Conservation (phyloP, 768 basidiomycete genomes). For the Leccinum variicolor region DNA sequence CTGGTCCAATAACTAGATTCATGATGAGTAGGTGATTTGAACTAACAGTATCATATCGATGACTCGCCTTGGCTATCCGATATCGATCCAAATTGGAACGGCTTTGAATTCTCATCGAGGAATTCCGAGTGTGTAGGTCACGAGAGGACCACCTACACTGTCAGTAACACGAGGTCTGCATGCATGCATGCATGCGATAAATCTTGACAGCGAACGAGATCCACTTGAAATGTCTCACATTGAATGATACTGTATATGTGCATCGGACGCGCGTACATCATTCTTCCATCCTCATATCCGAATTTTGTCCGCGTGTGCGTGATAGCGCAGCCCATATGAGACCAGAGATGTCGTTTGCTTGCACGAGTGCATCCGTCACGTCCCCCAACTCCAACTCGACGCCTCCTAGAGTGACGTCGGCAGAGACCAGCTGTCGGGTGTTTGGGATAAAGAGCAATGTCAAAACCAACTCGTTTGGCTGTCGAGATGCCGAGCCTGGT, state of each 20-base stretch:
- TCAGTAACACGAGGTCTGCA: not conserved
- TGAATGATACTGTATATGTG: not conserved
- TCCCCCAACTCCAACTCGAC: constrained; percentile 55
- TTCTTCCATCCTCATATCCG: not conserved
- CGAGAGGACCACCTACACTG: not conserved
- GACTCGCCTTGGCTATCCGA: not conserved
- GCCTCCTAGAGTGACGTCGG: constrained; percentile 51
- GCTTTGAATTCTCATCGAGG: not conserved
- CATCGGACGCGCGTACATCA: not conserved
- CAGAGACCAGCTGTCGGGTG: constrained; percentile 61
- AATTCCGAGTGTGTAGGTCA: not conserved
- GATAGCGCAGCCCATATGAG: constrained; percentile 60
- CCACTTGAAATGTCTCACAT: not conserved
- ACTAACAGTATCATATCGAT: not conserved
- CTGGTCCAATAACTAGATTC: too few species aligned
- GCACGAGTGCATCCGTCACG: constrained; percentile 57
- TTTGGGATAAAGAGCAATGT: constrained; percentile 68
- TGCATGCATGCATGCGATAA: not conserved
- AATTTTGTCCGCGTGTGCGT: constrained; percentile 30
- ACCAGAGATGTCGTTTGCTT: constrained; percentile 62
- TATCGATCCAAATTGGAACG: not conserved
- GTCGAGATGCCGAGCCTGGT: constrained; percentile 18
- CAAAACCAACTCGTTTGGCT: constrained; percentile 42
- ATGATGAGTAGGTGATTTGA: not conserved
- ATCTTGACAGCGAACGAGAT: not conserved